Conservation (phyloP, 192 early-diverging fungal genomes). For the Cladochytrium replicatum region DNA sequence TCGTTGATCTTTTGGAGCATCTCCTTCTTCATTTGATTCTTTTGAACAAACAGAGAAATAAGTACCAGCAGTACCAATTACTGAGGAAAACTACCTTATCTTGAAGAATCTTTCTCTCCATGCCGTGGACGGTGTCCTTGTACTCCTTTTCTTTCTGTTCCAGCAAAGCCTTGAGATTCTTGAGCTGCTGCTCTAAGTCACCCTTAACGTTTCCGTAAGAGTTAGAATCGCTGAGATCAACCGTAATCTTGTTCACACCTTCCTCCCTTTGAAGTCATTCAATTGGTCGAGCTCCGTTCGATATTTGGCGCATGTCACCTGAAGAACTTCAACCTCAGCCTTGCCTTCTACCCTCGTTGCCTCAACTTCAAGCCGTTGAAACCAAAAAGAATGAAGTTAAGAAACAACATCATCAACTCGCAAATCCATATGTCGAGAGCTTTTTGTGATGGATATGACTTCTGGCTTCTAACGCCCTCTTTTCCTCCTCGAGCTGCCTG, state of each 20-base stretch:
- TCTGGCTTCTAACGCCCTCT: constrained; percentile 25
- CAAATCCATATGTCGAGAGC: neutral
- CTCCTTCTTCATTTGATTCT: constrained; percentile 46
- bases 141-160: constrained; percentile 39
- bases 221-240: neutral
- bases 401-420: neutral
- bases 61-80: neutral
- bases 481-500: constrained; percentile 35
- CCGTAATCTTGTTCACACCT: constrained; percentile 20
- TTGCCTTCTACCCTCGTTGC: constrained; percentile 9
- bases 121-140: constrained; percentile 39
- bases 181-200: constrained; percentile 39
- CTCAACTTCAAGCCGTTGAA: constrained; percentile 20
- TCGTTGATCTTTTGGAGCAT: constrained; percentile 55
- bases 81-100: constrained; percentile 32
- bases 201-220: constrained; percentile 12
- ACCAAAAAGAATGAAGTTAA: neutral
- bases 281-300: constrained; percentile 42
- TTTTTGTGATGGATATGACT: constrained; percentile 2
- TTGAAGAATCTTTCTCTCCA: constrained; percentile 52
- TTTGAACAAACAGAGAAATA: neutral
- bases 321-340: constrained; percentile 30
- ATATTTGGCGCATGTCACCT: constrained; percentile 21
- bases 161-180: constrained; percentile 20
- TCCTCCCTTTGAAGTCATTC: constrained; percentile 31